phyloP scores from a whole-genome alignment of 2,329 filamentous ascomycete genomes.

The Arthrobotrys sphaeroides region DNA sequence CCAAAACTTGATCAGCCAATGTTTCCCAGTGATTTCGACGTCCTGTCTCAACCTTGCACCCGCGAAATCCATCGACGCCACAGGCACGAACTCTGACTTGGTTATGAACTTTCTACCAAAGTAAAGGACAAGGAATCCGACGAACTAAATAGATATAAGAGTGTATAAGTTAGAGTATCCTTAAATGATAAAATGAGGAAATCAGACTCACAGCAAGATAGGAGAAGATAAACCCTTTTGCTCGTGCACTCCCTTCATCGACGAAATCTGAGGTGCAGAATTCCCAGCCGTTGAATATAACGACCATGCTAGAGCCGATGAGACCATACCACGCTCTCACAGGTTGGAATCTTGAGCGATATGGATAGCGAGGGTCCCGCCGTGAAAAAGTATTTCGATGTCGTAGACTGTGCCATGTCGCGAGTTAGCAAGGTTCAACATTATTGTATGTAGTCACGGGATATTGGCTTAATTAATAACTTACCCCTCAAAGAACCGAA shows the following conservation, averaged over 20 bases:
- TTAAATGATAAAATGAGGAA: background rate
- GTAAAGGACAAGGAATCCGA: constrained; percentile 49
- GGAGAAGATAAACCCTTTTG: constrained; percentile 45
- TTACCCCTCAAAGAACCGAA: constrained; percentile 50
- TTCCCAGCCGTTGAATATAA: constrained; percentile 53
- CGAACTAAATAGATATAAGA: constrained; percentile 8
- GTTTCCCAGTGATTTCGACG: constrained; percentile 36
- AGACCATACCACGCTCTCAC: constrained; percentile 58
- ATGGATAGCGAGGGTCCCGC: constrained; percentile 57
- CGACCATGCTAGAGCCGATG: constrained; percentile 45
- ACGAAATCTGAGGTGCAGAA: constrained; percentile 40
- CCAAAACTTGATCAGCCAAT: constrained; percentile 47
- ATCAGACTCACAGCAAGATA: constrained; percentile 37
- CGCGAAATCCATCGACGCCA: constrained; percentile 51
- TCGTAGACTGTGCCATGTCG: constrained; percentile 17
- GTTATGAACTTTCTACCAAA: constrained; percentile 42
- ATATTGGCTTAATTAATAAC: background rate
- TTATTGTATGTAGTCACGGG: background rate
- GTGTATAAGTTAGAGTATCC: background rate
- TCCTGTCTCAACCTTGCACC: constrained; percentile 40
- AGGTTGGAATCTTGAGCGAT: constrained; percentile 59
- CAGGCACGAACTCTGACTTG: constrained; percentile 46
- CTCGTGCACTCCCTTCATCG: constrained; percentile 42
- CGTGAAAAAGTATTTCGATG: constrained; percentile 48
- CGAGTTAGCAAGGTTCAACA: background rate